Conservation (phyloP, 192 early-diverging fungal genomes). For the Geranomyces variabilis region DNA sequence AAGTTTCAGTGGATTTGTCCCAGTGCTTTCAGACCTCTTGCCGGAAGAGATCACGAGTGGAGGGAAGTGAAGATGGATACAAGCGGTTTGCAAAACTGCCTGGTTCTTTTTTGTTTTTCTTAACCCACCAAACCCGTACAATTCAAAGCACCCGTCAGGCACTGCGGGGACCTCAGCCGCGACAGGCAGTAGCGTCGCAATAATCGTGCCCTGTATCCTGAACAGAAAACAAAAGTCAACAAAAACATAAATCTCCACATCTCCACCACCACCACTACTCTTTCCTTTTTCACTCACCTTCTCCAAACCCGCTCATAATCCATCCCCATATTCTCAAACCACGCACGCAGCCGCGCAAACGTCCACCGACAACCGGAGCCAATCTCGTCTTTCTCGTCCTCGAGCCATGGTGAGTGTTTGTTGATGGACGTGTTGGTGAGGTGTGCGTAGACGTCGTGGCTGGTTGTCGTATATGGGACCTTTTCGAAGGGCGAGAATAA, state of each 20-base stretch:
- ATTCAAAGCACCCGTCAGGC: constrained; percentile 47
- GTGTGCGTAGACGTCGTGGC: constrained; percentile 44
- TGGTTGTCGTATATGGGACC: neutral
- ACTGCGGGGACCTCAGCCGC: constrained; percentile 29
- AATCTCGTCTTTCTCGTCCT: constrained; percentile 42
- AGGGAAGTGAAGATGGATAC: no score
- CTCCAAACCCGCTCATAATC: neutral
- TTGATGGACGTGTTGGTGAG: constrained; percentile 62
- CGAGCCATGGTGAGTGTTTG: constrained; percentile 44
- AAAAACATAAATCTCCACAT: neutral
- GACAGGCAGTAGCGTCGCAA: constrained; percentile 45
- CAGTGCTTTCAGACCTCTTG: no score
- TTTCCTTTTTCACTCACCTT: neutral
- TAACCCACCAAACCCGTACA: constrained; percentile 52
- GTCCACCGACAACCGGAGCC: constrained; percentile 54
- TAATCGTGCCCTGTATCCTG: constrained; percentile 43
- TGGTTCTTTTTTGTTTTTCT: no score
- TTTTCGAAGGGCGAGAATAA: no score
- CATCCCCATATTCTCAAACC: constrained; percentile 16
- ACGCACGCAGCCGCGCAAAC: constrained; percentile 32
- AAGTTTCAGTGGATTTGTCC: no score
- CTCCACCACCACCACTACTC: neutral
- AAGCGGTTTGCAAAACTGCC: no score
- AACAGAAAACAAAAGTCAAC: no score
- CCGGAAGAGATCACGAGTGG: no score